phyloP scores from a whole-genome alignment of 2,329 filamentous ascomycete genomes.

The Hypoxylon sp. region DNA sequence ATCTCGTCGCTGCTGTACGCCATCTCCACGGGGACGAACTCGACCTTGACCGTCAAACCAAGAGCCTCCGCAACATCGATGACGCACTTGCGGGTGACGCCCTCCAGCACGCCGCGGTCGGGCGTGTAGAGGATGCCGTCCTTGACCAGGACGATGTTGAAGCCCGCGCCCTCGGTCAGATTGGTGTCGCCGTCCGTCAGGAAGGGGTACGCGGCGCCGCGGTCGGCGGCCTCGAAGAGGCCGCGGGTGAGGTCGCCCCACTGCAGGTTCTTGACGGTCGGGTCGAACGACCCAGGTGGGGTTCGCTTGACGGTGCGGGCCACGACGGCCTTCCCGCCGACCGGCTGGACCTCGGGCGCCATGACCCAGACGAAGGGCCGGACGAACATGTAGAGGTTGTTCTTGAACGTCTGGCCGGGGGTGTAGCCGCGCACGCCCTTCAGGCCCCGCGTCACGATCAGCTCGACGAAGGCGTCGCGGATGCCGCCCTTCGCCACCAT shows the following conservation, averaged over 20 bases:
- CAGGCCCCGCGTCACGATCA: conserved; percentile 11
- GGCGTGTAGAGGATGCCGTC: conserved; percentile 7
- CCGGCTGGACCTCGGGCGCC: conserved; percentile 5
- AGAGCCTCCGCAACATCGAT: conserved; percentile 2
- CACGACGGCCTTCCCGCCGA: conserved; percentile 4
- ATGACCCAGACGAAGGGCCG: conserved; percentile 13
- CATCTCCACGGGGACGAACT: conserved; percentile 3
- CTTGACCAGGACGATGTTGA: conserved; percentile 14
- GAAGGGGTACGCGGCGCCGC: conserved; percentile 6
- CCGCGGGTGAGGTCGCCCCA: conserved; percentile 9
- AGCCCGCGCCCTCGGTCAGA: conserved; percentile 11
- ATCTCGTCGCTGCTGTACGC: conserved; percentile 7
- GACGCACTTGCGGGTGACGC: conserved; percentile 12
- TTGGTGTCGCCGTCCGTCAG: conserved; percentile 8
- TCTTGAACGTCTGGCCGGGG: conserved; percentile 4
- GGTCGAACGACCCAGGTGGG: conserved; percentile 1
- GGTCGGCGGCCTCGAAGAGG: conserved; percentile 7
- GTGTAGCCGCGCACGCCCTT: conserved; percentile 8
- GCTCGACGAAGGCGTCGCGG: conserved; percentile 8
- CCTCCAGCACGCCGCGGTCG: conserved; percentile 8
- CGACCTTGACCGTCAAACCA: background rate
- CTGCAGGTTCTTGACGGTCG: conserved; percentile 14
- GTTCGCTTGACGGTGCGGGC: conserved; percentile 1
- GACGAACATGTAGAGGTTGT: conserved; percentile 8
- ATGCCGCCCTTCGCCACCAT: conserved; percentile 13